Base-by-base conservation (phyloP, 257 asterid species). In the Nicotiana paniculata region DNA sequence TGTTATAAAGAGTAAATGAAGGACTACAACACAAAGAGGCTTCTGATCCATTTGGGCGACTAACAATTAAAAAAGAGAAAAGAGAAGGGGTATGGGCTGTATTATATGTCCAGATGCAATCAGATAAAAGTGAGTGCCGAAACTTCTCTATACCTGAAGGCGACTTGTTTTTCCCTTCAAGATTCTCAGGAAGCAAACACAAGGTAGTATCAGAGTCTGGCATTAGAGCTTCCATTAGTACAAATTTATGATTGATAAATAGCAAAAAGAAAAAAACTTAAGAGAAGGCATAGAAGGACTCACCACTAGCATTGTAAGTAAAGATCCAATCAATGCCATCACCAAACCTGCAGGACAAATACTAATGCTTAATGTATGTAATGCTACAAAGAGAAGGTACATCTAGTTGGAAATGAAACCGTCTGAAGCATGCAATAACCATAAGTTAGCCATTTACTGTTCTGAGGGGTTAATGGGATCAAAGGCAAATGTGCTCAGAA, bases 251-350 rank as follows among this genome's bases (percentile, higher is more conserved):
- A 16, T 43, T 64, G 59, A 74, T 39, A 57, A 66, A 74, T 74
- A 26, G 26, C 16, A 48, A 7, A 2, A 16, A n/a, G 24, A n/a
- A 63, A 43, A 28, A 70, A 81, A 18, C 9, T 24, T 35, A 33
- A 39, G 39, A 33, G 13, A 4, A 28, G 65, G 55, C 82, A 54
- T 37, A 79, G 9, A 61, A 54, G 65, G n/a, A 86, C 97, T 89
- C 88, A 93, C 97, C 2, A 93, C 97, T 80, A 93, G 94, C 97
- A 93, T 93, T 79, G 97, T 91, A 81, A 93, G 91, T 24, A 89
- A 82, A 26, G 97, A 91, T 78, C 97, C 97, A 39, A 93, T 92
- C 84, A 93, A 77, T 5, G 97, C 91, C 94, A 90, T 89, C 83
- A 93, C 93, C 37, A 91, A 88, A 84, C 94, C 97, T 91, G 85